Conservation (phyloP, 1,284 basidiomycete genomes). For the Moniliophthora roreri region DNA sequence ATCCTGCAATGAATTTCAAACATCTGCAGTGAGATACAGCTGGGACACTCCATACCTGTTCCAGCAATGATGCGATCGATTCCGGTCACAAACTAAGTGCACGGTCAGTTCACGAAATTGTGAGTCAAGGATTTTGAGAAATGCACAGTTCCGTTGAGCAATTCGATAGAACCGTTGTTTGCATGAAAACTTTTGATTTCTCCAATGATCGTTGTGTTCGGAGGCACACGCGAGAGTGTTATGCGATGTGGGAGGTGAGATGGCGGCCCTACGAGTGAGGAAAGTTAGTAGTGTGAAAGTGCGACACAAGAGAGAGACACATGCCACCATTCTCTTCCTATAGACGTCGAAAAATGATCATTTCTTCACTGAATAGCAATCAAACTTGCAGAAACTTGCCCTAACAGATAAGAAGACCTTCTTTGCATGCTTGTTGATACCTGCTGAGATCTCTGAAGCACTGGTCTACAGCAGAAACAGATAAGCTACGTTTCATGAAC, state of each 20-base stretch:
- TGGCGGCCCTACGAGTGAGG: not conserved
- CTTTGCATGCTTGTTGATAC: conserved; percentile 30
- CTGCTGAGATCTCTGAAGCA: conserved; percentile 42
- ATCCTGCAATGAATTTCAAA: conserved; percentile 25
- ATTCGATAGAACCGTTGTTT: conserved; percentile 31
- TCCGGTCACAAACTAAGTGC: conserved; percentile 30
- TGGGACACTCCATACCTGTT: conserved; percentile 31
- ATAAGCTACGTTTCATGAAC: not conserved
- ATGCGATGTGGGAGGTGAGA: not conserved
- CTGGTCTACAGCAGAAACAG: conserved; percentile 28
- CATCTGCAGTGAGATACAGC: too few relatives aligned
- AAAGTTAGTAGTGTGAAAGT: too few relatives aligned
- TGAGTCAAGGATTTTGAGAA: not conserved
- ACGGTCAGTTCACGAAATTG: not conserved
- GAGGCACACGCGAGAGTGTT: conserved; percentile 24
- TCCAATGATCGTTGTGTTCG: conserved; percentile 27
- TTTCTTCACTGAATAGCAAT: too few relatives aligned
- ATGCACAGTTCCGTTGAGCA: conserved; percentile 39
- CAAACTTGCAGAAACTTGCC: conserved; percentile 19
- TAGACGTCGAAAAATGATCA: not conserved
- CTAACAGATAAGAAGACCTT: conserved; percentile 36
- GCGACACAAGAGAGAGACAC: too few relatives aligned
- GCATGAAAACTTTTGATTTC: conserved; percentile 33
- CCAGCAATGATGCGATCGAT: conserved; percentile 41
- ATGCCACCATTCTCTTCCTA: not conserved